A percentile compares a stretch with the other conserved stretches of the same genome.
Evolutionary conservation across 2,329 filamentous ascomycete species (phyloP).

Genomic region (Colletotrichum orchidophilum): DNA sequence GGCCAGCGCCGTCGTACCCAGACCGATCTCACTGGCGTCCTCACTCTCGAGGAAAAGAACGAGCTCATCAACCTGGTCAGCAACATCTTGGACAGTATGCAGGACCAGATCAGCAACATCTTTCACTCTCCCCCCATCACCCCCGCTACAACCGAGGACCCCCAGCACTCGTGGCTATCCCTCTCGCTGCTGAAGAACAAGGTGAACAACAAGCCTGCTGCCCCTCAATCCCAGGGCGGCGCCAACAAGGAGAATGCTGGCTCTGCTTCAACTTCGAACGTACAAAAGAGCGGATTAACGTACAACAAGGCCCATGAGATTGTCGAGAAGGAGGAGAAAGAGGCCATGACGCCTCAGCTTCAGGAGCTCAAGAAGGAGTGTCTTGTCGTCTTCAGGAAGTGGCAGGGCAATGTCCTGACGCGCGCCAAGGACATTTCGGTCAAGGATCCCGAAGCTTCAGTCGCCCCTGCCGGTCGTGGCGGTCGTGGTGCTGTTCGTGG

Average conservation of each 20-base stretch:
- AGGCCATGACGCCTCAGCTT: conserved; percentile 38
- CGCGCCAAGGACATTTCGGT: conserved; percentile 76
- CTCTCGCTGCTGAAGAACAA: conserved; percentile 42
- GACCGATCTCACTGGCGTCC: conserved; percentile 60
- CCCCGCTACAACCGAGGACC: conserved; percentile 42
- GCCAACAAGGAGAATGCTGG: conserved; percentile 22
- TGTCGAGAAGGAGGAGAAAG: conserved; percentile 44
- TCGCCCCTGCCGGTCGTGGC: conserved; percentile 42
- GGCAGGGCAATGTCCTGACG: conserved; percentile 76
- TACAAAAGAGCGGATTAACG: conserved; percentile 34
- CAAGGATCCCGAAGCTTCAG: conserved; percentile 47
- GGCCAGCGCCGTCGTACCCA: conserved; percentile 27
- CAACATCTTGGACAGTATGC: conserved; percentile 64
- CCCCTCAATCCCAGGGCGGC: conserved; percentile 16
- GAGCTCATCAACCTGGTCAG: conserved; percentile 62
- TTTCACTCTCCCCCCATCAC: conserved; percentile 58
- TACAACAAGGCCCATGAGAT: conserved; percentile 41
- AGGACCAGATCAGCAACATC: conserved; percentile 58
- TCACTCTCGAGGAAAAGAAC: conserved; percentile 58
- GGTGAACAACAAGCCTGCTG: neutral
- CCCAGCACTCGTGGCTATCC: conserved; percentile 47
- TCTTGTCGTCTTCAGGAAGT: conserved; percentile 79
- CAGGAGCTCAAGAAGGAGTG: conserved; percentile 74
- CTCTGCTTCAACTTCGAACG: conserved; percentile 19
- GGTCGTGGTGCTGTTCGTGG: conserved; percentile 44